A percentile compares a stretch with the other conserved stretches of the same genome.
These are phyloP conservation scores for Penicillium longicatenatum DNA, from an alignment of 495 filamentous ascomycete genomes.

Conservation along the genomic window DNA sequence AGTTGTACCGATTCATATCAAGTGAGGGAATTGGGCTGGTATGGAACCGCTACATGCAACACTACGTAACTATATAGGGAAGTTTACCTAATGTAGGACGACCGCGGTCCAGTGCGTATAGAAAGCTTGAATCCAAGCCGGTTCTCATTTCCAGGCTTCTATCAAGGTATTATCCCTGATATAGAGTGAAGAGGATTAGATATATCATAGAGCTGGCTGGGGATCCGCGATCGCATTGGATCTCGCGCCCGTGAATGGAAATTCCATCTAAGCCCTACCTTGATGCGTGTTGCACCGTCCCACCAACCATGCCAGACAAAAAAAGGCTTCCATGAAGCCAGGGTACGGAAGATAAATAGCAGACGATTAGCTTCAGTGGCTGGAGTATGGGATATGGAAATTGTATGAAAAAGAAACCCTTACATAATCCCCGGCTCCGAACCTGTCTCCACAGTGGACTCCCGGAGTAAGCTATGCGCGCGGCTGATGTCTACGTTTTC, in stretches of 20 bases:
- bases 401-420: not conserved
- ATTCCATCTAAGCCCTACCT: not conserved
- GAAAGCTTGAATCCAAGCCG: not conserved
- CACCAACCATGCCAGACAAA: not conserved
- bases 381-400: no score
- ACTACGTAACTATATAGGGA: not conserved
- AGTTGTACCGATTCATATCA: not conserved
- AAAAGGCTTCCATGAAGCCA: not conserved
- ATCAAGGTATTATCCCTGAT: no score
- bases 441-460: conserved; percentile 25
- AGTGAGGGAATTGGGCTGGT: not conserved
- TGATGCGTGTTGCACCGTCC: conserved; percentile 8
- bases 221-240: not conserved
- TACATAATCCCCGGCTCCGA: conserved; percentile 9
- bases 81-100: not conserved
- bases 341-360: not conserved
- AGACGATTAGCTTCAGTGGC: not conserved
- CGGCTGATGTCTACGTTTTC: conserved; percentile 23
- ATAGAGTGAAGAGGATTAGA: not conserved
- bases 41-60: not conserved
- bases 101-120: no score
- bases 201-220: not conserved
- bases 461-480: conserved; percentile 25
- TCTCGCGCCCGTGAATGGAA: not conserved
- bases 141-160: not conserved